Evolutionary conservation across 1,284 basidiomycete genomes (phyloP).

Genomic region (Ceratobasidium sp.): DNA sequence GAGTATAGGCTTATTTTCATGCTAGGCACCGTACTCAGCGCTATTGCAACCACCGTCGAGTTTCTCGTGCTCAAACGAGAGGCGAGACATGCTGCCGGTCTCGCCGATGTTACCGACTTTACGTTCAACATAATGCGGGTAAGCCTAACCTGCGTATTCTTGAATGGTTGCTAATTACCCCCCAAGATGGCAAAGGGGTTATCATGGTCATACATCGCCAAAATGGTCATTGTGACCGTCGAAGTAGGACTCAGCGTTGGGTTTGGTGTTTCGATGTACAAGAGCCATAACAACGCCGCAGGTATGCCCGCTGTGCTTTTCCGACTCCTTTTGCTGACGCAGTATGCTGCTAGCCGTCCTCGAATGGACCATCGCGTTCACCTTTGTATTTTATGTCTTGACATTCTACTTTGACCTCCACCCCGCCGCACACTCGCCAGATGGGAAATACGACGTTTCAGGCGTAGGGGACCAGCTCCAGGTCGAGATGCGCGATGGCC

Average conservation of each 20-base stretch:
- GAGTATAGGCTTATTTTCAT: conserved; percentile 66
- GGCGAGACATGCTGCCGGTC: conserved; percentile 31
- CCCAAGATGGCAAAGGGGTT: conserved; percentile 16
- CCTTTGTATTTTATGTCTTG: conserved; percentile 77
- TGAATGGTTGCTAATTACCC: background rate
- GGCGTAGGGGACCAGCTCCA: background rate
- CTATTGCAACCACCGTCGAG: conserved; percentile 79
- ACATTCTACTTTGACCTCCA: conserved; percentile 76
- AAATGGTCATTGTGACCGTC: conserved; percentile 68
- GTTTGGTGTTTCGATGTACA: conserved; percentile 63
- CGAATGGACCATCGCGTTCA: conserved; percentile 79
- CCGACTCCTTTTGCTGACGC: background rate
- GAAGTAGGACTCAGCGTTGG: conserved; percentile 68
- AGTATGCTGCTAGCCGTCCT: conserved; percentile 63
- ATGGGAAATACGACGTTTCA: conserved; percentile 41
- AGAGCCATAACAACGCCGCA: conserved; percentile 62
- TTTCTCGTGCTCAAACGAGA: conserved; percentile 55
- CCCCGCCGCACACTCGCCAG: conserved; percentile 5
- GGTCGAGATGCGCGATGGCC: background rate
- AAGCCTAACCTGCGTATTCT: conserved; percentile 11
- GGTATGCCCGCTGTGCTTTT: conserved; percentile 58
- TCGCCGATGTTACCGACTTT: conserved; percentile 45
- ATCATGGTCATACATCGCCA: conserved; percentile 68
- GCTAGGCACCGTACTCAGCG: conserved; percentile 72
- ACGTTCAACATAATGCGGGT: conserved; percentile 33